A percentile compares a stretch with the other conserved stretches of the same genome.
Conservation (phyloP, 306 rosid species). For the Hylodesmum podocarpum region DNA sequence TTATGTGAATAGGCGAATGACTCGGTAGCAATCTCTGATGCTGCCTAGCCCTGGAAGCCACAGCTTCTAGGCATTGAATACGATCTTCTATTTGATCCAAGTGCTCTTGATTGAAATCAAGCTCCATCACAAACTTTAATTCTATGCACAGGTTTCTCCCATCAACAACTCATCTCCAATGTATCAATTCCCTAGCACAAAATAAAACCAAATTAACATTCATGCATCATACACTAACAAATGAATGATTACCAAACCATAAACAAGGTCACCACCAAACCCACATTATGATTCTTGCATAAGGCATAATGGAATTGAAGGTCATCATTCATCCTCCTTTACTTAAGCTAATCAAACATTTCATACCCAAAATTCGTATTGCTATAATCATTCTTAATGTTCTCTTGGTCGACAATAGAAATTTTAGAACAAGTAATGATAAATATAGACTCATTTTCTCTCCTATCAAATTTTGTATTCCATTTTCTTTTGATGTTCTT, state of each 20-base stretch:
- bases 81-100: constrained; percentile 55
- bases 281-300: background rate
- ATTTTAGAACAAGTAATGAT: background rate
- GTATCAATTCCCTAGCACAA: constrained; percentile 23
- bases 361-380: background rate
- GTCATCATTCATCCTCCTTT: background rate
- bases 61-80: constrained; percentile 56
- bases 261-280: background rate
- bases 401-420: background rate
- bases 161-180: constrained; percentile 9
- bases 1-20: constrained; percentile 30
- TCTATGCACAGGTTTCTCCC: constrained; percentile 35
- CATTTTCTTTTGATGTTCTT: background rate
- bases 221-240: background rate
- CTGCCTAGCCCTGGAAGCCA: constrained; percentile 50
- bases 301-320: background rate
- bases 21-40: constrained; percentile 43
- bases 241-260: background rate
- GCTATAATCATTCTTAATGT: background rate
- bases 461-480: background rate
- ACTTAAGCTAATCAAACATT: background rate
- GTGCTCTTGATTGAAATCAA: constrained; percentile 60
- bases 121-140: constrained; percentile 47
- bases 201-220: background rate
- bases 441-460: background rate